Base-by-base conservation (phyloP, 2,329 filamentous ascomycete genomes). In the Ceratocystis lukuohia region DNA sequence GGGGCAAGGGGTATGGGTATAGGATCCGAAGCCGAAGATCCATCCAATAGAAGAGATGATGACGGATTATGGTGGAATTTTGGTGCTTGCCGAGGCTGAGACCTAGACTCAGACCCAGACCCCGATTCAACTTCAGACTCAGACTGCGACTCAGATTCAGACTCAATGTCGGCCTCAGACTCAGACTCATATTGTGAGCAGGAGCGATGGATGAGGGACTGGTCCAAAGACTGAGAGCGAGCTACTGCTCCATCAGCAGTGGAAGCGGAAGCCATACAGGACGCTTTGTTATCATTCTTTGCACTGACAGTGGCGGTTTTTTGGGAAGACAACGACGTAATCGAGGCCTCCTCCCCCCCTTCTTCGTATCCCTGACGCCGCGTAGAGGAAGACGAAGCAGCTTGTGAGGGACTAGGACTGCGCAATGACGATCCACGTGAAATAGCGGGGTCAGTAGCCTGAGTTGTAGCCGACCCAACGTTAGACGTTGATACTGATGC, bases 401-500 rank as follows among this genome's bases (percentile, higher is more conserved):
- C 25, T 4, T 44, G 61, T 33, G 61, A 63, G 61, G 61, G 61
- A 25, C 61, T 63, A 28, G 61, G 61, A 17, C 61, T 63, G 30
- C 30, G 61, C 46, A 63, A 48, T 4, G 61, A 63, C 25, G 61
- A 46, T n/a, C 61, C 41, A 30, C 44, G 28, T 22, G 48, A 65
- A 61, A 61, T 15, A 6, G 53, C 37, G 22, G 64, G 64, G 64
- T 65, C 64, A 7, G 64, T 65, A 30, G 64, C 64, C 56, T 65
- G 64, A 37, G 64, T 65, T 30, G 50, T 59, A 22, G 56, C 64
- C n/a, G 64, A 65, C 12, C 64, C 64, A 44, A 65, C 64, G 64
- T 65, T 59, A 15, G 64, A 65, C 20, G 10, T 53, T 33, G 50
- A 44, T 7, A 5, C 37, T 4, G 64, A 65, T 41, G 22, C 64